A percentile compares a stretch with the other conserved stretches of the same genome.
Evolutionary conservation across 2,329 filamentous ascomycete genomes (phyloP).

Genomic region (Madurella mycetomatis): DNA sequence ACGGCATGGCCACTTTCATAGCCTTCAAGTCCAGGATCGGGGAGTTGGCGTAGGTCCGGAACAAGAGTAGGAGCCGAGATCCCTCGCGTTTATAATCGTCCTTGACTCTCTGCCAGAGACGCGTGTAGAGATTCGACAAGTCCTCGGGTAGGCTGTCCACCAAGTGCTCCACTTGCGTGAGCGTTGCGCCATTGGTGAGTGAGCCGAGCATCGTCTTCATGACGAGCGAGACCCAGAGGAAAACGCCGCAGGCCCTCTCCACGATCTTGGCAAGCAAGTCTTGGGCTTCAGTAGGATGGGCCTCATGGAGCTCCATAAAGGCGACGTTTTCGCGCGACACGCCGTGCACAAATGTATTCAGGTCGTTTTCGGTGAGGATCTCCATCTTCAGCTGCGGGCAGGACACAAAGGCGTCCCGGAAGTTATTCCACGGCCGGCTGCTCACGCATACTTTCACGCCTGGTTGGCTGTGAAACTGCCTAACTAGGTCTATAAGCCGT

Average conservation of each 20-base stretch:
- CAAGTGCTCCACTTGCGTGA: too few relatives aligned
- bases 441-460: slow-evolving; percentile 9
- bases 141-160: too few relatives aligned
- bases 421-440: slow-evolving; percentile 11
- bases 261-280: slow-evolving; percentile 10
- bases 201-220: neutral
- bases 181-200: too few relatives aligned
- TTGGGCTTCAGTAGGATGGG: slow-evolving; percentile 1
- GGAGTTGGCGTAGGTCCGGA: too few relatives aligned
- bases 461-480: neutral
- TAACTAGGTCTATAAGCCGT: slow-evolving; percentile 1
- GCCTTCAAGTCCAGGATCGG: too few relatives aligned
- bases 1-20: too few relatives aligned
- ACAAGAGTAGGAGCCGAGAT: too few relatives aligned
- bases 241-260: slow-evolving; percentile 20
- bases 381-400: slow-evolving; percentile 5
- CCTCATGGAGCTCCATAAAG: slow-evolving; percentile 1
- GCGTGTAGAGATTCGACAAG: too few relatives aligned
- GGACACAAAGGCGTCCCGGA: slow-evolving; percentile 1
- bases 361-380: slow-evolving; percentile 2
- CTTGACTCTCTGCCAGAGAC: too few relatives aligned
- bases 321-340: neutral
- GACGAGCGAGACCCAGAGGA: slow-evolving; percentile 26
- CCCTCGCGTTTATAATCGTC: too few relatives aligned
- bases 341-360: neutral